A percentile compares a stretch with the other conserved stretches of the same genome.
phyloP scores from a whole-genome alignment of 1,139 yeast genomes.

The Citeromyces siamensis region DNA sequence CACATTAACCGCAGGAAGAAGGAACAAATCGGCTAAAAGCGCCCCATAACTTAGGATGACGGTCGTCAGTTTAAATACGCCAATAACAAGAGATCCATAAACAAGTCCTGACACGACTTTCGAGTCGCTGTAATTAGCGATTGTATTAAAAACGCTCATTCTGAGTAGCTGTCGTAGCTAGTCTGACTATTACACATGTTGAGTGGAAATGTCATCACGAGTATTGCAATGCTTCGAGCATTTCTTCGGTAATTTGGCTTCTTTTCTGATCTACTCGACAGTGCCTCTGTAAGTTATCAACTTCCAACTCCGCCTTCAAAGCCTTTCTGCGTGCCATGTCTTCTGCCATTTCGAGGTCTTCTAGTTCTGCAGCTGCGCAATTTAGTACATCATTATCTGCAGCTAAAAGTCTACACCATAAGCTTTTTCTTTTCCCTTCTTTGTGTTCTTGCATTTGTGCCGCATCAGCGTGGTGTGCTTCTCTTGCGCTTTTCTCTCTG shows the following conservation, averaged over 20 bases:
- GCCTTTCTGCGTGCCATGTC: conserved; percentile 10
- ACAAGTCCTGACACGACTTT: conserved; percentile 18
- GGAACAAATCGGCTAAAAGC: conserved; percentile 40
- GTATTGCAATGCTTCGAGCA: conserved; percentile 17
- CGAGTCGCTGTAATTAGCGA: conserved; percentile 7
- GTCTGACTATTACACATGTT: no score
- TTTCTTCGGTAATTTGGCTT: conserved; percentile 16
- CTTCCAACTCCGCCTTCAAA: conserved; percentile 16
- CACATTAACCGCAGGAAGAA: conserved; percentile 48
- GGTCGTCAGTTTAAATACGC: conserved; percentile 35
- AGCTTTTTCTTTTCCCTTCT: neutral
- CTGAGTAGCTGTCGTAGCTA: no score
- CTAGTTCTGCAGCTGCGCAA: conserved; percentile 7
- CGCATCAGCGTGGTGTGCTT: no score
- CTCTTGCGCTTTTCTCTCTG: no score
- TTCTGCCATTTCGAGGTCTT: conserved; percentile 14
- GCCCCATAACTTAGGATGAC: conserved; percentile 26
- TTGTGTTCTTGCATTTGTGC: no score
- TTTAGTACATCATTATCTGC: neutral
- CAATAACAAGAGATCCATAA: conserved; percentile 29
- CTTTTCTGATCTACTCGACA: conserved; percentile 15
- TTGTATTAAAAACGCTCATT: neutral
- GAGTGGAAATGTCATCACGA: conserved; percentile 4
- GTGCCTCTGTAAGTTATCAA: conserved; percentile 14
- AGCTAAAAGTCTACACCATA: neutral